Evolutionary conservation across 768 basidiomycete genomes (phyloP), one percentile per base, ranked within the genome.

Genomic region (Auricularia auricula-judae): DNA sequence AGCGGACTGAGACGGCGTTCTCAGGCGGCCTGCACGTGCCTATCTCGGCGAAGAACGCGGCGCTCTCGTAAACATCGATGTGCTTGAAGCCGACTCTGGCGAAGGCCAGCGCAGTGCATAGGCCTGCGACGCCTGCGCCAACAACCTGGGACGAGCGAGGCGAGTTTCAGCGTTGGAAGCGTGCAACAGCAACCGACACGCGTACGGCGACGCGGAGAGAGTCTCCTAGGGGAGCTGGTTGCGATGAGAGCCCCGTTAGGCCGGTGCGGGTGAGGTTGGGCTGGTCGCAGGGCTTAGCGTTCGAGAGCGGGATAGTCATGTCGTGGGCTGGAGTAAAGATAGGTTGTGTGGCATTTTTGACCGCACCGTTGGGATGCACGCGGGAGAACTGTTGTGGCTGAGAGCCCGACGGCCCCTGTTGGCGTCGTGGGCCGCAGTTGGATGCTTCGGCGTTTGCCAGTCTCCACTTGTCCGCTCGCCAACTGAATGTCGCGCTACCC

Each of bases 21-120:
- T 72, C 65, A 18, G 76, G 66, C 59, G 74, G 68, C 7, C 75
- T 77, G 0, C 76, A 76, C 1, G 76, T 74, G 0, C 76, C 76
- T 5, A 77, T 74, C 64, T 76, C 75, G 2, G 72, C 74, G 3
- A 75, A 62, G 23, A 69, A 66, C 33, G 67, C 64, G 21, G 74
- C 73, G 3, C 68, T 54, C 67, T 76, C 75, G 66, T 69, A 75
- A 2, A 75, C 70, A 47, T 70, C 66, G 59, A 75, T 71, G n/a
- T 72, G 64, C n/a, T 58, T 66, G 70, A 75, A 75, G 1, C 75
- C 74, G 35, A 70, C 51, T 33, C 69, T 63, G 3, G 74, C 72
- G 7, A 76, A 68, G 4, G 74, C 69, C 8, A 76, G 68, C 18
- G 74, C 75, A 2, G 70, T 69, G 0, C 72, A 67, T 11, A 75